Evolutionary conservation across 805 yeast genomes (phyloP), one percentile per base, ranked within the genome.

Genomic region (Yamadazyma phyllophila): DNA sequence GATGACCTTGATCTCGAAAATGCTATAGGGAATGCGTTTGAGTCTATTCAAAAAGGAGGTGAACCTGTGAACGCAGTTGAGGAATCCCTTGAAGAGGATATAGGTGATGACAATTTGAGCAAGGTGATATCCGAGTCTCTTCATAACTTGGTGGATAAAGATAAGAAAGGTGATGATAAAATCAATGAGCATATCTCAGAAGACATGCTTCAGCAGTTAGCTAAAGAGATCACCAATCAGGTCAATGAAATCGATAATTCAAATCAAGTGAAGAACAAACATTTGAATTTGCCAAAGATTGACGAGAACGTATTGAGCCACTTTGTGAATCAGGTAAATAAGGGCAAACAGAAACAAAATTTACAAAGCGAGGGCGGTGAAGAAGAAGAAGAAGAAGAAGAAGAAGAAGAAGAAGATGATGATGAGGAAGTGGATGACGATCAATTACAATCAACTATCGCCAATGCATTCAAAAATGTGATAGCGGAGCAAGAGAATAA

Each of bases 381-480:
- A 7, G 36, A 45, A 5, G n/a, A 37, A 33, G 31, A 16, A 3
- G 39, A 29, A 13, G 41, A 37, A 15, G 45, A 16, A 3, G 39
- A 29, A 13, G 41, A 37, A 15, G 45, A n/a, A n/a, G n/a, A n/a
- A n/a, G 41, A 36, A 7, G 36, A 45, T 2, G n/a, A 37, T 31
- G 31, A 16, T 12, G 39, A 29, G 9, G 41, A 37, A 15, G 45
- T 33, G 11, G 48, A 44, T n/a, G 52, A 45, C 32, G 46, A 46
- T 15, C 44, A 49, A 15, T 67, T 78, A 41, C 76, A 80, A 42
- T 74, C 71, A 41, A 83, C 83, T 0, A 55, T 81, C 31, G 81
- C 78, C 2, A 78, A 76, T 48, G 75, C 79, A 65, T 83, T 80
- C 13, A 72, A 76, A 49, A 76, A 69, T 53, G 85, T 78, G 15